These are phyloP conservation scores for Albatrellus ellisii DNA, from an alignment of 768 basidiomycete species.

Conservation along the genomic window DNA sequence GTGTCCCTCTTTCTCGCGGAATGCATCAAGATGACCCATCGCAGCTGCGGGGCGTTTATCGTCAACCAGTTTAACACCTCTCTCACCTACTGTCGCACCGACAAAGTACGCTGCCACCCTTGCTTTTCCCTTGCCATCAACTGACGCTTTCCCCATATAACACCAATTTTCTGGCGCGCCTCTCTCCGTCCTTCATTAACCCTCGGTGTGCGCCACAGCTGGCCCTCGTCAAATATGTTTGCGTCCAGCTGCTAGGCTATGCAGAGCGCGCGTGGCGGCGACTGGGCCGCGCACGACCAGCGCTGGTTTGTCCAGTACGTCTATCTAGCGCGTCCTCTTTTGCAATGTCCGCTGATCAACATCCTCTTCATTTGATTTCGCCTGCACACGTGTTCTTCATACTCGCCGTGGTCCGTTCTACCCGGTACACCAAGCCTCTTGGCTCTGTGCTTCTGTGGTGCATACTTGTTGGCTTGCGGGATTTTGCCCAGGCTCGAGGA, in stretches of 20 bases:
- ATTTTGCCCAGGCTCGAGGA: too few relatives aligned
- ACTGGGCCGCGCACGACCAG: conserved; percentile 33
- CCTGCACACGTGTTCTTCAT: too few relatives aligned
- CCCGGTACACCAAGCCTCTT: too few relatives aligned
- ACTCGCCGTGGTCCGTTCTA: too few relatives aligned
- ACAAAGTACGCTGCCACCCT: conserved; percentile 29
- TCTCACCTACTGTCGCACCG: conserved; percentile 31
- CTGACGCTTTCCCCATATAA: too few relatives aligned
- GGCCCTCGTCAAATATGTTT: neutral
- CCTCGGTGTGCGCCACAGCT: neutral
- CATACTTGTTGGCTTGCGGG: too few relatives aligned
- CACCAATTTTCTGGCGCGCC: too few relatives aligned
- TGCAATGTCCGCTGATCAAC: too few relatives aligned
- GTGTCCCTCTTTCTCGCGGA: conserved; percentile 4
- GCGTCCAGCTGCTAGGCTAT: conserved; percentile 33
- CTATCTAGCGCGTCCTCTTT: too few relatives aligned
- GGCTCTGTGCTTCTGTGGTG: too few relatives aligned
- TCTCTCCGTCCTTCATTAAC: conserved; percentile 24
- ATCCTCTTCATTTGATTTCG: too few relatives aligned
- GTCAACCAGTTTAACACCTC: conserved; percentile 29
- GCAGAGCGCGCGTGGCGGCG: conserved; percentile 37
- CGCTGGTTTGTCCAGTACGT: conserved; percentile 31
- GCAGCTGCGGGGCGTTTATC: conserved; percentile 33
- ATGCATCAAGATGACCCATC: conserved; percentile 27
- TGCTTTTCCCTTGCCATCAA: too few relatives aligned